Conservation (phyloP, 2,329 filamentous ascomycete genomes). For the Fusarium piperis region DNA sequence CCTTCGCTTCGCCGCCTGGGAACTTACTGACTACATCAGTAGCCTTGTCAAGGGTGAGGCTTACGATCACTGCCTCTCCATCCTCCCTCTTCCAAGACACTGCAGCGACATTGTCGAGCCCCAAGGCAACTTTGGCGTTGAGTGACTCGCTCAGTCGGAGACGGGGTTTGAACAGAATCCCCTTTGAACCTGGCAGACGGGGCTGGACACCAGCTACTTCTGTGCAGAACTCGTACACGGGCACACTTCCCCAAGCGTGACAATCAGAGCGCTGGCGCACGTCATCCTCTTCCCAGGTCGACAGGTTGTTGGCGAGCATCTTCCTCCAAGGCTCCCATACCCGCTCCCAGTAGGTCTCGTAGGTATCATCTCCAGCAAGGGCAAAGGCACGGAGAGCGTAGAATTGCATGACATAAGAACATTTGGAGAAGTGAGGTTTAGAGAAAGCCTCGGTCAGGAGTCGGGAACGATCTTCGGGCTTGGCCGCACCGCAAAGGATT, state of each 20-base stretch:
- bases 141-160: conserved; percentile 3
- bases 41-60: neutral
- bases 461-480: neutral
- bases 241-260: conserved; percentile 25
- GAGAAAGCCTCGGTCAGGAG: conserved; percentile 7
- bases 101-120: conserved; percentile 4
- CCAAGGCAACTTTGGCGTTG: conserved; percentile 9
- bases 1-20: neutral
- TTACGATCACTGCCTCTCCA: neutral
- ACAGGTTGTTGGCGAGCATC: conserved; percentile 22
- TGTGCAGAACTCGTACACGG: conserved; percentile 20
- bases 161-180: conserved; percentile 16
- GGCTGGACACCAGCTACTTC: conserved; percentile 16
- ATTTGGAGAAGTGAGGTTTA: conserved; percentile 10
- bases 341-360: conserved; percentile 15
- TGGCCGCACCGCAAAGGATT: conserved; percentile 45
- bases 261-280: conserved; percentile 24
- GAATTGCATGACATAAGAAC: conserved; percentile 24
- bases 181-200: neutral
- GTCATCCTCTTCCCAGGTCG: conserved; percentile 26
- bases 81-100: conserved; percentile 2
- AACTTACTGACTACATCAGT: neutral
- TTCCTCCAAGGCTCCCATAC: conserved; percentile 17
- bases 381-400: conserved; percentile 18
- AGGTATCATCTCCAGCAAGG: conserved; percentile 7